Evolutionary conservation across 148 eudicot species (phyloP).

Genomic region (Cornus florida): DNA sequence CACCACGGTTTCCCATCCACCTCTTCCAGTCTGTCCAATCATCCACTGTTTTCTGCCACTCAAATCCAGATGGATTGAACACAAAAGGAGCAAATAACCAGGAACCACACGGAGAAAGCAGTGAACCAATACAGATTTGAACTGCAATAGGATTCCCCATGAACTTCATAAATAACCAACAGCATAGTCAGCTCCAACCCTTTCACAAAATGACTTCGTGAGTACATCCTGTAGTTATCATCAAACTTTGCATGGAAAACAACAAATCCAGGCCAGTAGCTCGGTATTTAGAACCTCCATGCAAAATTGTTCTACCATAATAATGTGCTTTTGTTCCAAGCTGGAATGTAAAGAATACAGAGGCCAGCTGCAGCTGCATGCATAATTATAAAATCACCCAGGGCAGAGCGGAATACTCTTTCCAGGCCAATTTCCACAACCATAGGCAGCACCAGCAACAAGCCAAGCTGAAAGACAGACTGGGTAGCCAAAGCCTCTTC

Average conservation of each 20-base stretch:
- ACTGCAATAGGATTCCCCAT: conserved; percentile 70
- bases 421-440: conserved; percentile 97
- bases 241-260: conserved; percentile 97
- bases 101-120: conserved; percentile 96
- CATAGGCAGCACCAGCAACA: conserved; percentile 87
- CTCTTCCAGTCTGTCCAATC: conserved; percentile 98
- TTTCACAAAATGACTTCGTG: conserved; percentile 94
- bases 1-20: conserved; percentile 99
- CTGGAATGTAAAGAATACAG: conserved; percentile 95
- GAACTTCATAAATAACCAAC: conserved; percentile 76
- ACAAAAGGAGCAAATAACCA: conserved; percentile 99
- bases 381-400: conserved; percentile 87
- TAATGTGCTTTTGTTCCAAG: conserved; percentile 98
- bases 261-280: conserved; percentile 98
- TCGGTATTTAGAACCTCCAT: conserved; percentile 96
- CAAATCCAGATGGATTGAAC: no score
- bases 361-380: conserved; percentile 98
- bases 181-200: conserved; percentile 79
- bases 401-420: conserved; percentile 87
- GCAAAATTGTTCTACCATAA: conserved; percentile 84
- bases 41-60: conserved; percentile 98
- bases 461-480: conserved; percentile 80
- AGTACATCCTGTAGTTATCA: conserved; percentile 88
- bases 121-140: conserved; percentile 73
- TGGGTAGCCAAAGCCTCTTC: conserved; percentile 89